Evolutionary conservation across 768 basidiomycete genomes (phyloP), one percentile per base, ranked within the genome.

Genomic region (Omphalotus guepiniiformis): DNA sequence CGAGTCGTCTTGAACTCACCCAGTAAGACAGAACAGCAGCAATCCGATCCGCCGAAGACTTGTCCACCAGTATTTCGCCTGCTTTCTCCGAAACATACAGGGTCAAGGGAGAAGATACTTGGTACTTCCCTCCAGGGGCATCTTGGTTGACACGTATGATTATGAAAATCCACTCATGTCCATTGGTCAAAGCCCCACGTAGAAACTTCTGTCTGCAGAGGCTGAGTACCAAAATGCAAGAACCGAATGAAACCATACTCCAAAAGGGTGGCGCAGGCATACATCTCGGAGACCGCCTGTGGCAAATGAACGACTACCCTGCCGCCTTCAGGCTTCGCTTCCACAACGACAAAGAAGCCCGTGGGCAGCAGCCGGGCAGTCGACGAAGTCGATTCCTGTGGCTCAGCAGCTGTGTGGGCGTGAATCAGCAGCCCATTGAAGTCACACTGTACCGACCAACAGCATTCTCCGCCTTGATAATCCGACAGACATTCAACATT

Each of bases 181-280:
- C 58, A 53, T 56, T 54, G 36, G 59, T 58, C 50, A 60, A 51
- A 52, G 54, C 59, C 32, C 59, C 59, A 46, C 59, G 55, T 37
- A 61, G 28, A 34, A 59, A 39, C 27, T 50, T 38, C 54, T 53
- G 53, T 42, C 58, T 60, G 50, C 18, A 22, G 40, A 42, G 42
- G 32, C 44, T 52, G 44, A 38, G 48, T 39, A 47, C 48, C 35
- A 40, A 27, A 36, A 50, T 19, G 35, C n/a, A 53, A 44, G 34
- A 22, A 36, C n/a, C 49, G 22, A 42, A 45, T 39, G 48, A 42
- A 19, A 35, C 36, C 50, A 47, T 53, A 58, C 53, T 51, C 27
- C 26, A 56, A 51, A 44, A 44, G 23, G 47, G 53, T 57, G 40
- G 53, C 55, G 44, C 53, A 51, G 25, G 49, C 55, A 43, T 54